phyloP scores from a whole-genome alignment of 2,329 filamentous ascomycete species.

The Claviceps citrina region DNA sequence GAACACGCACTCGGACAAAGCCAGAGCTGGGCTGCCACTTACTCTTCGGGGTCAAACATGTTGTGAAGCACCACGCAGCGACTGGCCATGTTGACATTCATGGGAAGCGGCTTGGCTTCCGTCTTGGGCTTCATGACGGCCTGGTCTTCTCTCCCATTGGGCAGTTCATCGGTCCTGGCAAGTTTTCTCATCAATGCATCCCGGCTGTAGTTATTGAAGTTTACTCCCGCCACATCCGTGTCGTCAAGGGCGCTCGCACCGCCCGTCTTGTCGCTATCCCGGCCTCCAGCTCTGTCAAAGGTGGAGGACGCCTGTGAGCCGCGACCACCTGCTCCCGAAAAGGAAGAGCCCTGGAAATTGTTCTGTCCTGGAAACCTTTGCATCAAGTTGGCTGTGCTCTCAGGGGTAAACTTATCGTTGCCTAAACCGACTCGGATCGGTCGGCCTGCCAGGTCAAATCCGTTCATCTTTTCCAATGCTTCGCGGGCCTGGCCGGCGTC shows the following conservation, averaged over 20 bases:
- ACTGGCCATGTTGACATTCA: conserved; percentile 83
- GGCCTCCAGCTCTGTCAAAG: conserved; percentile 80
- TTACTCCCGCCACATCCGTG: conserved; percentile 92
- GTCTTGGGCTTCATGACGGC: conserved; percentile 65
- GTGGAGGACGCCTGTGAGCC: conserved; percentile 70
- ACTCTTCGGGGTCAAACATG: conserved; percentile 88
- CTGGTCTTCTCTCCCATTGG: conserved; percentile 50
- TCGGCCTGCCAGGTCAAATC: conserved; percentile 92
- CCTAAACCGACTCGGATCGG: conserved; percentile 97
- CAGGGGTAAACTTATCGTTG: conserved; percentile 99
- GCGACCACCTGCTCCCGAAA: conserved; percentile 79
- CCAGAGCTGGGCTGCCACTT: conserved; percentile 29
- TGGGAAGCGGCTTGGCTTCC: conserved; percentile 60
- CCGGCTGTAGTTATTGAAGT: conserved; percentile 98
- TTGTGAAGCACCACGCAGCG: conserved; percentile 89
- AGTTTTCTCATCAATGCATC: conserved; percentile 98
- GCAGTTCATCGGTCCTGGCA: conserved; percentile 76
- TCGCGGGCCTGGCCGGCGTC: conserved; percentile 84
- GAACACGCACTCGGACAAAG: no score
- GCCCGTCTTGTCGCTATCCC: conserved; percentile 78
- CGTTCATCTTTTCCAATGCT: conserved; percentile 97
- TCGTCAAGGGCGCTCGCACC: conserved; percentile 93
- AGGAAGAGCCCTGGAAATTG: conserved; percentile 75
- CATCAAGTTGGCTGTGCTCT: conserved; percentile 82
- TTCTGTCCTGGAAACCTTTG: conserved; percentile 80